These are phyloP conservation scores for Rhododendron henanense DNA, from an alignment of 148 eudicot species.

Conservation along the genomic window DNA sequence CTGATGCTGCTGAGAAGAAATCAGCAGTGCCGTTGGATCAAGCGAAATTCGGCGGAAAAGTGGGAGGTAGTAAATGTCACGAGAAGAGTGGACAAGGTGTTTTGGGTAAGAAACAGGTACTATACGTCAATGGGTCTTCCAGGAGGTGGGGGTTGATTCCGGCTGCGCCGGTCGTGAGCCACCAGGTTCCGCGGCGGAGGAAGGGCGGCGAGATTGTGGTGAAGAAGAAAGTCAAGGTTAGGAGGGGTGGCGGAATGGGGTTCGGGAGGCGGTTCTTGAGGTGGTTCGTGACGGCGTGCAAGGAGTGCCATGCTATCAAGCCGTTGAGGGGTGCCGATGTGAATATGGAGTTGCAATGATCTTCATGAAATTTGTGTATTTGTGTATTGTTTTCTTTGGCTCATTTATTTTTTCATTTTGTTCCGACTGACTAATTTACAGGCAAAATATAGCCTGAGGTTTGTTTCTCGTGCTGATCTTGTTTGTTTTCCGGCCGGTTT, in stretches of 20 bases:
- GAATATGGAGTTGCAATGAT: not conserved
- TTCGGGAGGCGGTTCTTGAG: constrained; percentile 41
- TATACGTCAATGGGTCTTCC: constrained; percentile 24
- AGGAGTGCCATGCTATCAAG: constrained; percentile 65
- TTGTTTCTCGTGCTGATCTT: not conserved
- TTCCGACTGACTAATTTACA: not conserved
- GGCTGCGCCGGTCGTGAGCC: constrained; percentile 46
- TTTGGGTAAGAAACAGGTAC: constrained; percentile 6
- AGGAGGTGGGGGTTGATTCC: constrained; percentile 63
- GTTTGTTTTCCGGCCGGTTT: not conserved
- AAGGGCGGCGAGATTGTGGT: constrained; percentile 16
- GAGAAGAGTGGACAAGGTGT: not conserved
- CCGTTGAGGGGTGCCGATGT: constrained; percentile 6
- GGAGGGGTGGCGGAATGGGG: constrained; percentile 18
- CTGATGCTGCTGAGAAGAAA: constrained; percentile 24
- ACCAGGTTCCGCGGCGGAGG: constrained; percentile 32
- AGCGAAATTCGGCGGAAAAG: not conserved
- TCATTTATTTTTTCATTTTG: not conserved
- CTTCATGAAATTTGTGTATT: too few relatives aligned
- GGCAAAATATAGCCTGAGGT: not conserved
- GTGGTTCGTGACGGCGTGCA: constrained; percentile 53
- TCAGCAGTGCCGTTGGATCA: not conserved
- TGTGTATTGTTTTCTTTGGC: not conserved
- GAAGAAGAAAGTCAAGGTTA: constrained; percentile 6
- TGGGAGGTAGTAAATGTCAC: not conserved